Evolutionary conservation across 768 basidiomycete genomes (phyloP).

Genomic region (Hygrophoropsis aurantiaca): DNA sequence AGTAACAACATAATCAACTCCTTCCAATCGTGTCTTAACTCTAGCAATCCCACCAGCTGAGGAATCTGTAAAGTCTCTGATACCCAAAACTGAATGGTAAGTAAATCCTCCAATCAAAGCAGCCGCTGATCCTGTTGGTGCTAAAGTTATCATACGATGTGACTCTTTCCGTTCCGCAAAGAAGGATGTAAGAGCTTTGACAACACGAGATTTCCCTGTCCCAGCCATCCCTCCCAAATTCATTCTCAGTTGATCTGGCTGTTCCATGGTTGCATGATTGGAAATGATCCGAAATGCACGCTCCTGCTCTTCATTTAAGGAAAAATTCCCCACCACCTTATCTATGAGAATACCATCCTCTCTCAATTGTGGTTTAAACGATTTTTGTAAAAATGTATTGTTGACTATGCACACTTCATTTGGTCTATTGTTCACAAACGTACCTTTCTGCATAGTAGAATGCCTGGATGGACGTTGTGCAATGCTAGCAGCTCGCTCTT

Average conservation of each 20-base stretch:
- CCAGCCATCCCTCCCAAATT: constrained; percentile 35
- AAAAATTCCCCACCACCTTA: too few species aligned
- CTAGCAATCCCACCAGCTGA: not conserved
- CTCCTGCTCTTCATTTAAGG: constrained; percentile 32
- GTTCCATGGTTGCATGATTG: constrained; percentile 12
- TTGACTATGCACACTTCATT: too few species aligned
- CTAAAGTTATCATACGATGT: constrained; percentile 22
- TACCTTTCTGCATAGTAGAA: too few species aligned
- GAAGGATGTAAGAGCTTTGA: constrained; percentile 22
- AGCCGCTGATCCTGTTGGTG: constrained; percentile 35
- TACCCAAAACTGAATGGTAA: constrained; percentile 34
- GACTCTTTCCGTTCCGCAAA: constrained; percentile 20
- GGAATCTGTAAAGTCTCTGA: constrained; percentile 9
- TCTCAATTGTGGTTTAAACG: too few species aligned
- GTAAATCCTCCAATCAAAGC: constrained; percentile 33
- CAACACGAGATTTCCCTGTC: constrained; percentile 31
- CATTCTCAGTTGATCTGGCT: constrained; percentile 28
- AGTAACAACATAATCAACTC: constrained; percentile 40
- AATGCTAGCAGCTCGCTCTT: too few species aligned
- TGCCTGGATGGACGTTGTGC: too few species aligned
- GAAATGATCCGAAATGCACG: constrained; percentile 30
- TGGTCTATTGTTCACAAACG: too few species aligned
- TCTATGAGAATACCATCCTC: too few species aligned
- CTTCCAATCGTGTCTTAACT: not conserved
- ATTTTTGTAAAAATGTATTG: too few species aligned